Evolutionary conservation across 1,284 basidiomycete species (phyloP).

Genomic region (Marasmius oreades): DNA sequence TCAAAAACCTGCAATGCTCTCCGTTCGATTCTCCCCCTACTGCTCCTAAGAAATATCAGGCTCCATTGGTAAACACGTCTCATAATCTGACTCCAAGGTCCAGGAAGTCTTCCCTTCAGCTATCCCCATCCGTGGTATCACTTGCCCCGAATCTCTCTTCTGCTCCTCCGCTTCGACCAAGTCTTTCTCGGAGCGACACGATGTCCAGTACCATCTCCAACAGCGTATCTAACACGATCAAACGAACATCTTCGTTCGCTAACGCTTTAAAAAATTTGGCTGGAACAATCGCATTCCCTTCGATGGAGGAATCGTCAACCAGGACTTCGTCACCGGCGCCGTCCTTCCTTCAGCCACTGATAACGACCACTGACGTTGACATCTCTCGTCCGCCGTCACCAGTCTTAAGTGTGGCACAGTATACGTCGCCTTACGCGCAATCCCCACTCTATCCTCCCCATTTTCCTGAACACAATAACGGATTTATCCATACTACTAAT

Average conservation of each 20-base stretch:
- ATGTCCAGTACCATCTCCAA: conserved; percentile 55
- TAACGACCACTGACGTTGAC: conserved; percentile 34
- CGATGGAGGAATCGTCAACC: conserved; percentile 43
- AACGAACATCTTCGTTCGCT: conserved; percentile 82
- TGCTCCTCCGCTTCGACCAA: conserved; percentile 38
- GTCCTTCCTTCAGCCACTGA: conserved; percentile 20
- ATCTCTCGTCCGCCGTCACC: conserved; percentile 72
- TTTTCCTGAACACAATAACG: conserved; percentile 2
- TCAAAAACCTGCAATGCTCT: conserved; percentile 68
- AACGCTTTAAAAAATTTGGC: conserved; percentile 79
- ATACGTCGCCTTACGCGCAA: conserved; percentile 69
- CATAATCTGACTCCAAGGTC: conserved; percentile 32
- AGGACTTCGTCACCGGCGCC: conserved; percentile 43
- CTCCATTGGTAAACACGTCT: conserved; percentile 22
- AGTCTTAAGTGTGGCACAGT: conserved; percentile 71
- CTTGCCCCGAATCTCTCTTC: conserved; percentile 17
- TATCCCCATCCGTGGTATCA: conserved; percentile 30
- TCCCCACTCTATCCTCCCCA: conserved; percentile 29
- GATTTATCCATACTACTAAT: background rate
- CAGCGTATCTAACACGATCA: conserved; percentile 63
- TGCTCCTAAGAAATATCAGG: conserved; percentile 31
- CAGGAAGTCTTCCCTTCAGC: conserved; percentile 52
- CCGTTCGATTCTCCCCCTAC: conserved; percentile 55
- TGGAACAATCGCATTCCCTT: conserved; percentile 65
- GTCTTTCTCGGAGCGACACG: conserved; percentile 56